Evolutionary conservation across 1,139 yeast genomes (phyloP).

Genomic region (Arxiozyma telluris): DNA sequence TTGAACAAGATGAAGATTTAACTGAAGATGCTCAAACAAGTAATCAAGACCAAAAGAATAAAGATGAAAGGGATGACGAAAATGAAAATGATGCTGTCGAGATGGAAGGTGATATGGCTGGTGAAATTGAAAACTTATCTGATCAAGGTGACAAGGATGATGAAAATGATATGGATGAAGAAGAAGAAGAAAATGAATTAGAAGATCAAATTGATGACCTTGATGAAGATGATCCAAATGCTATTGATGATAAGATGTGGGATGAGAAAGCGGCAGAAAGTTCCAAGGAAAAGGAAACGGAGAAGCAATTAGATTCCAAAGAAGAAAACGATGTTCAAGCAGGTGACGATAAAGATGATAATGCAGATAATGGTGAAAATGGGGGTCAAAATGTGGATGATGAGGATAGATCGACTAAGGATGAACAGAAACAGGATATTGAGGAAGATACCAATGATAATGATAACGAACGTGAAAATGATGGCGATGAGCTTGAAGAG

Average conservation of each 20-base stretch:
- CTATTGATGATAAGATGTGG: slow-evolving; percentile 98
- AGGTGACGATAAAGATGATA: slow-evolving; percentile 37
- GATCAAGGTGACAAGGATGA: slow-evolving; percentile 61
- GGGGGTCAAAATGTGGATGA: slow-evolving; percentile 46
- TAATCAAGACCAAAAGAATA: slow-evolving; percentile 63
- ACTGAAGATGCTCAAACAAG: slow-evolving; percentile 82
- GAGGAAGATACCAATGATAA: slow-evolving; percentile 51
- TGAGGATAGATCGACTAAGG: slow-evolving; percentile 45
- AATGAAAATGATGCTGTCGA: slow-evolving; percentile 74
- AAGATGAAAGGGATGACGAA: slow-evolving; percentile 46
- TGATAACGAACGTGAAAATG: slow-evolving; percentile 55
- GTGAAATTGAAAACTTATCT: slow-evolving; percentile 72
- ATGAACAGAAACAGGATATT: slow-evolving; percentile 47
- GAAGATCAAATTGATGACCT: slow-evolving; percentile 89
- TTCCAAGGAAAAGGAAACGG: slow-evolving; percentile 64
- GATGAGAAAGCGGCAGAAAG: slow-evolving; percentile 80
- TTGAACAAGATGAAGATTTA: slow-evolving; percentile 87
- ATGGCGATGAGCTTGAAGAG: slow-evolving; percentile 53
- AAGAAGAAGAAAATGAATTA: slow-evolving; percentile 48
- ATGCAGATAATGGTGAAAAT: slow-evolving; percentile 29
- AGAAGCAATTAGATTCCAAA: slow-evolving; percentile 49
- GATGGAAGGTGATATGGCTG: slow-evolving; percentile 96
- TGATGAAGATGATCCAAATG: slow-evolving; percentile 88
- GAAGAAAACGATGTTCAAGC: slow-evolving; percentile 59
- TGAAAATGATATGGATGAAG: slow-evolving; percentile 39